Conservation (phyloP, 192 early-diverging fungal species). For the Backusella australiensis region DNA sequence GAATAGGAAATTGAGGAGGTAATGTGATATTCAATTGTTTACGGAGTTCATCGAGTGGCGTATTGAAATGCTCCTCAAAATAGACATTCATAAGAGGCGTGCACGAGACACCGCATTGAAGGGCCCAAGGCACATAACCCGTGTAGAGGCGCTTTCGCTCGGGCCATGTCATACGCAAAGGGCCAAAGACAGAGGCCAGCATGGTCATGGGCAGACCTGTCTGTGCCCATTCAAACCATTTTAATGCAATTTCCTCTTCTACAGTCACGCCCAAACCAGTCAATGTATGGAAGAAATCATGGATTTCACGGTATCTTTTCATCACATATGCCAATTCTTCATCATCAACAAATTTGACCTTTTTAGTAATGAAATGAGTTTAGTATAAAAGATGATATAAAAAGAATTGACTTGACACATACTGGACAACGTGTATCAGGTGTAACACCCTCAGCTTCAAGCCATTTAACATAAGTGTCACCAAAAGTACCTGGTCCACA, state of each 20-base stretch:
- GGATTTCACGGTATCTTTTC: conserved; percentile 88
- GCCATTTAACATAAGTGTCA: conserved; percentile 76
- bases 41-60: conserved; percentile 63
- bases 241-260: conserved; percentile 90
- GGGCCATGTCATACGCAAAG: conserved; percentile 57
- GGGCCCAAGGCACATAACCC: conserved; percentile 88
- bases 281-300: conserved; percentile 93
- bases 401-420: conserved; percentile 6
- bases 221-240: conserved; percentile 93
- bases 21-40: conserved; percentile 71
- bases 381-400: background rate
- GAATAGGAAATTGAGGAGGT: conserved; percentile 24
- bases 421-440: conserved; percentile 80
- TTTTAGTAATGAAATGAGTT: background rate
- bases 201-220: conserved; percentile 87
- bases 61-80: conserved; percentile 83
- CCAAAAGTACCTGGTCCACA: conserved; percentile 82
- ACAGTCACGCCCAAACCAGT: conserved; percentile 79
- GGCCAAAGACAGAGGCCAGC: conserved; percentile 82
- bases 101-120: conserved; percentile 73
- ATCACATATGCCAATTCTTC: conserved; percentile 93
- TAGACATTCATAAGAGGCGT: conserved; percentile 84
- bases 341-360: conserved; percentile 85
- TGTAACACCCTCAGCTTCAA: conserved; percentile 75
- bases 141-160: conserved; percentile 65